Percentiles rank a stretch among this genome's conserved stretches.
Conservation (phyloP, 805 yeast species). For the Candida gorgasii region DNA sequence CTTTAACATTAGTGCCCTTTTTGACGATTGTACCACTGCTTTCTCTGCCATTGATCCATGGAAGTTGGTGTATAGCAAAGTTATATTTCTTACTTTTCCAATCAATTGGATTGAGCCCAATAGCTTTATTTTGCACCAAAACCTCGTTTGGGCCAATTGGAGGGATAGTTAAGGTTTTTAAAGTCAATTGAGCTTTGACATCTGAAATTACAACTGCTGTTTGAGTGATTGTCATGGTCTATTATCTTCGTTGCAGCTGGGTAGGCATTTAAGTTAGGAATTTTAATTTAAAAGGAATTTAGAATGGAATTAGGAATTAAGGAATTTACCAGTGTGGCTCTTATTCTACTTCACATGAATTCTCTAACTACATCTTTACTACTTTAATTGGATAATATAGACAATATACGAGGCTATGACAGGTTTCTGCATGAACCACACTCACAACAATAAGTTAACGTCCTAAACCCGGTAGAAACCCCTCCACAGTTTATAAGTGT, state of each 20-base stretch:
- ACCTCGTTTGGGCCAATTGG: not conserved
- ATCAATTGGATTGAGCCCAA: constrained; percentile 22
- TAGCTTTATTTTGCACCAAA: not conserved
- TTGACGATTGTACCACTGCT: constrained; percentile 21
- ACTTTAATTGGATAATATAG: no score
- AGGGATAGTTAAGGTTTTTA: constrained; percentile 7
- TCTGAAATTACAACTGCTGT: constrained; percentile 8
- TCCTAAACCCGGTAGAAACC: no score
- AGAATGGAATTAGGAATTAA: no score
- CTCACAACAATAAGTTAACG: not conserved
- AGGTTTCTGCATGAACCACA: no score
- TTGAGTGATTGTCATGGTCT: constrained; percentile 7
- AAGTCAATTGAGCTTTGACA: constrained; percentile 4
- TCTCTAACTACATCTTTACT: no score
- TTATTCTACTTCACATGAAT: no score
- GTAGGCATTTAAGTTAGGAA: no score
- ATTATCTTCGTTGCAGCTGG: no score
- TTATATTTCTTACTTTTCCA: constrained; percentile 18
- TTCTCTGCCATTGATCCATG: constrained; percentile 18
- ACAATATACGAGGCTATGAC: no score
- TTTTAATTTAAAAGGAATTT: no score
- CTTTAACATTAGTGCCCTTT: constrained; percentile 21
- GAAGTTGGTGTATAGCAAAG: constrained; percentile 33
- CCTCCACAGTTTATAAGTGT: not conserved
- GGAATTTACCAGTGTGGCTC: no score